Conservation (phyloP, 2,329 filamentous ascomycete species). For the Stenocarpella maydis region DNA sequence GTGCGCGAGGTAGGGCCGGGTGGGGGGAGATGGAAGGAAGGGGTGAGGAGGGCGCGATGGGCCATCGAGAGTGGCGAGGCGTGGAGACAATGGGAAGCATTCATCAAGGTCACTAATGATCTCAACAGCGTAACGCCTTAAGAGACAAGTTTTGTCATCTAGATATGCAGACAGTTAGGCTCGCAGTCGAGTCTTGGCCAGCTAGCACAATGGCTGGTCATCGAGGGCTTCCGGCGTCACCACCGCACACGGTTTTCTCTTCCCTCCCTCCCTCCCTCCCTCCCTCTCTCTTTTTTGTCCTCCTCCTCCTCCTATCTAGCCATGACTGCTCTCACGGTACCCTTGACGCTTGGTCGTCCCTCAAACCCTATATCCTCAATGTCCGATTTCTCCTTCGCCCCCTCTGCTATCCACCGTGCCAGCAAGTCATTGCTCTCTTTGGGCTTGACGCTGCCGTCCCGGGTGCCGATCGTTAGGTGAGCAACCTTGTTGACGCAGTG, state of each 20-base stretch:
- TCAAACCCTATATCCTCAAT: slow-evolving; percentile 60
- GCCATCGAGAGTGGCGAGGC: slow-evolving; percentile 87
- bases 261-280: too few species aligned
- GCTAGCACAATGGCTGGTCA: not conserved
- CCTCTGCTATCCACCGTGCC: slow-evolving; percentile 73
- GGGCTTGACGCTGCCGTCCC: slow-evolving; percentile 78
- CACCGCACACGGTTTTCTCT: too few species aligned
- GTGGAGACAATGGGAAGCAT: slow-evolving; percentile 82
- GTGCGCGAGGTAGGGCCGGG: slow-evolving; percentile 85
- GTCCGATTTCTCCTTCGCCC: slow-evolving; percentile 51
- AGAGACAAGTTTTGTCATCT: not conserved
- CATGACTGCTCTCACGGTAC: slow-evolving; percentile 57
- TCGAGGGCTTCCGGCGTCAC: not conserved
- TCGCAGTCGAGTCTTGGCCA: not conserved
- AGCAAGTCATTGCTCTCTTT: slow-evolving; percentile 93
- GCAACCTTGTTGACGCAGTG: slow-evolving; percentile 79
- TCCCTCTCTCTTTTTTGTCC: not conserved
- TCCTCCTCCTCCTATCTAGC: slow-evolving; percentile 50
- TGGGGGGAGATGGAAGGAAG: slow-evolving; percentile 93
- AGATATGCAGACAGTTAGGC: not conserved
- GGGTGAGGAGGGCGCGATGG: slow-evolving; percentile 85
- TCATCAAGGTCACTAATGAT: slow-evolving; percentile 81
- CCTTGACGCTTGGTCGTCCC: slow-evolving; percentile 56
- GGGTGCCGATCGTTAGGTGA: slow-evolving; percentile 91
- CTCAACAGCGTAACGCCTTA: slow-evolving; percentile 29